phyloP scores from a whole-genome alignment of 371 early-diverging fungal species.

The Phascolomyces articulosus region DNA sequence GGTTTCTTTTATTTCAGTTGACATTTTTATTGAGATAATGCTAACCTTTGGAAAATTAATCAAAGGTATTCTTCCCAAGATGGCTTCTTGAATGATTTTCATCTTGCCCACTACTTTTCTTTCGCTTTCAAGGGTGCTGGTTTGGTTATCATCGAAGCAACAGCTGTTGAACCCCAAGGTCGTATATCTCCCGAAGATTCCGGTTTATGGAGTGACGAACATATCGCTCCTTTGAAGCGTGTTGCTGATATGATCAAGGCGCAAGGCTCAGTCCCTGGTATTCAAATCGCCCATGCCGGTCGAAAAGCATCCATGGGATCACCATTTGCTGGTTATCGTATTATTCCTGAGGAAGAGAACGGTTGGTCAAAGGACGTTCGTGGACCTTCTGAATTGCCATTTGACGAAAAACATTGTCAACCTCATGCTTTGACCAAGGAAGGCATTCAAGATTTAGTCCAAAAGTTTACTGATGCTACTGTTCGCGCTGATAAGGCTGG shows the following conservation, averaged over 20 bases:
- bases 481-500: slow-evolving; percentile 78
- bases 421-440: slow-evolving; percentile 68
- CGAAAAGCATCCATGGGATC: slow-evolving; percentile 73
- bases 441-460: slow-evolving; percentile 63
- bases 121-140: slow-evolving; percentile 80
- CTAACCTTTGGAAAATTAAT: no score
- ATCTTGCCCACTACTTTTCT: slow-evolving; percentile 67
- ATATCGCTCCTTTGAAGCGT: slow-evolving; percentile 61
- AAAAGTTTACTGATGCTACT: slow-evolving; percentile 75
- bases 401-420: slow-evolving; percentile 37
- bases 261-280: slow-evolving; percentile 63
- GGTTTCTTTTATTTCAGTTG: not conserved
- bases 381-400: slow-evolving; percentile 68
- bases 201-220: slow-evolving; percentile 83
- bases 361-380: slow-evolving; percentile 83
- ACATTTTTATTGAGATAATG: not conserved
- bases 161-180: slow-evolving; percentile 75
- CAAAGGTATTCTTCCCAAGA: slow-evolving; percentile 20
- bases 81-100: slow-evolving; percentile 26
- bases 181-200: slow-evolving; percentile 77
- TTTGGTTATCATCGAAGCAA: slow-evolving; percentile 79
- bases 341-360: slow-evolving; percentile 51
- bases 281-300: slow-evolving; percentile 87
- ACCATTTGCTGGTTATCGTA: slow-evolving; percentile 34
- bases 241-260: slow-evolving; percentile 68